Percentiles rank a stretch among this genome's conserved stretches.
These are phyloP conservation scores for Pythium periplocum DNA, from an alignment of 352 stramenopile species.

Conservation along the genomic window DNA sequence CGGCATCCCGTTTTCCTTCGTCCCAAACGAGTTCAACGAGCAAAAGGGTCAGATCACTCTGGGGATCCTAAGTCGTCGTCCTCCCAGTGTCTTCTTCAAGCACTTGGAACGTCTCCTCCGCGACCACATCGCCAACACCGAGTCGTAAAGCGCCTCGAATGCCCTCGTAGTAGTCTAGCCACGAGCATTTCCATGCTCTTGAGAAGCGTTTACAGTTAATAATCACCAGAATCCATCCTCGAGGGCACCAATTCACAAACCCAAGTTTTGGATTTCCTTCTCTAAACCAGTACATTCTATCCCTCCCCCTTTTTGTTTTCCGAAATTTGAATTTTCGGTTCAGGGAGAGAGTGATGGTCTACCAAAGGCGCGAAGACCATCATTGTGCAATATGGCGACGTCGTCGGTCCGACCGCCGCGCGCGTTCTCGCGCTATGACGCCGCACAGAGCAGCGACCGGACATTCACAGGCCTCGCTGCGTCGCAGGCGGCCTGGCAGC, in stretches of 20 bases:
- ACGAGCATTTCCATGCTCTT: no score
- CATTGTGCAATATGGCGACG: not conserved
- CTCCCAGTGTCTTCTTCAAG: slow-evolving; percentile 53
- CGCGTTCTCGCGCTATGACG: slow-evolving; percentile 49
- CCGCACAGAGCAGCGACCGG: slow-evolving; percentile 64
- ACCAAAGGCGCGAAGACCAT: no score
- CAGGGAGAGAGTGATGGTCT: not conserved
- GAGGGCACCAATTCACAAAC: not conserved
- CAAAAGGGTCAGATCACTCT: slow-evolving; percentile 43
- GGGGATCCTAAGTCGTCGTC: slow-evolving; percentile 62
- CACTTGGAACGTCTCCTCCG: slow-evolving; percentile 31
- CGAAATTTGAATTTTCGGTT: not conserved
- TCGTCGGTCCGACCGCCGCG: not conserved
- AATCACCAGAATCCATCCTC: no score
- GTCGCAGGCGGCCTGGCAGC: not conserved
- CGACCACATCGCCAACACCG: not conserved
- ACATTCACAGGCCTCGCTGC: slow-evolving; percentile 27
- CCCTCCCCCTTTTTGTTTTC: not conserved
- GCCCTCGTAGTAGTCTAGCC: no score
- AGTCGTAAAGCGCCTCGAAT: no score
- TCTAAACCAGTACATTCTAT: not conserved
- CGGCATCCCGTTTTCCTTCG: slow-evolving; percentile 50
- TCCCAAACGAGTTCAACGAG: slow-evolving; percentile 51
- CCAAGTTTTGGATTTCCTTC: not conserved
- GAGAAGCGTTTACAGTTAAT: no score